Evolutionary conservation across 163 green algal genomes (phyloP).

Genomic region (Dunaliella salina): DNA sequence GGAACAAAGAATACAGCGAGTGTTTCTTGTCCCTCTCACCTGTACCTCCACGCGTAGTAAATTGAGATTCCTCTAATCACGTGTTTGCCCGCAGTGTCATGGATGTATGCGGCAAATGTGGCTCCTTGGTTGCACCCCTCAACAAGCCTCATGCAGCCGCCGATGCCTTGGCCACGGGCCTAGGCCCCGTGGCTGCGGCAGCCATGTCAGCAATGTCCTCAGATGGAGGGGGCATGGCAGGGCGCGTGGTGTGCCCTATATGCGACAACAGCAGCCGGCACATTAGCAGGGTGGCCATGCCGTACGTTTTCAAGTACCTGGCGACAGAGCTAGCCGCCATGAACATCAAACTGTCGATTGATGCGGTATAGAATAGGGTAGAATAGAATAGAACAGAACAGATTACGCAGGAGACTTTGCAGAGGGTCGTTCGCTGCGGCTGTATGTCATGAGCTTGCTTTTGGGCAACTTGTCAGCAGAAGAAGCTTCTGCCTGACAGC

Average conservation of each 20-base stretch:
- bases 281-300: conserved; percentile 83
- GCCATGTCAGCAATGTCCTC: not conserved
- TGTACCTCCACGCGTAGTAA: no score
- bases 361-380: conserved; percentile 32
- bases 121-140: conserved; percentile 67
- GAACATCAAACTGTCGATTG: conserved; percentile 91
- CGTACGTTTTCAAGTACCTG: conserved; percentile 94
- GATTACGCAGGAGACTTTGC: no score
- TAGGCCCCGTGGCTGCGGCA: not conserved
- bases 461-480: no score
- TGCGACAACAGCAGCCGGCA: conserved; percentile 52
- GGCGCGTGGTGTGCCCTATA: conserved; percentile 57
- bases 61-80: no score
- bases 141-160: conserved; percentile 30
- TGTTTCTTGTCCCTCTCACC: no score
- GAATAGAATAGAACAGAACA: no score
- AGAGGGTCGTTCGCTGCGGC: no score
- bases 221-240: not conserved
- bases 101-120: conserved; percentile 83
- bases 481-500: no score
- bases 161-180: conserved; percentile 1
- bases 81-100: conserved; percentile 44
- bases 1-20: no score
- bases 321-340: conserved; percentile 90
- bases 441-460: no score